Conservation (phyloP, 805 yeast species). For the Sugiyamaella floridensis region DNA sequence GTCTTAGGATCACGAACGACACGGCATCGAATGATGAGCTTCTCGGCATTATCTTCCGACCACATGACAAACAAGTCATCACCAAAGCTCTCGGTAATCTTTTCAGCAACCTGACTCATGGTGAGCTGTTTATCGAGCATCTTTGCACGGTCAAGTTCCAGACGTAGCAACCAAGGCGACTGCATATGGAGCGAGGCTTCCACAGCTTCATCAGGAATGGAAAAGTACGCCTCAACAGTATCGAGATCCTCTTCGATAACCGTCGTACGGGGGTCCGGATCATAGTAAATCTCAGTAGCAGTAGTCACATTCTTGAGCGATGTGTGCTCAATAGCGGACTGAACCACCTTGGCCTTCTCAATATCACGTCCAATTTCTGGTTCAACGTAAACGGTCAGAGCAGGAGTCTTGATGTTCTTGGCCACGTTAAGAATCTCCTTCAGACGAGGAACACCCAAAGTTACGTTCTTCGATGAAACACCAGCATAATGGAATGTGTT, state of each 20-base stretch:
- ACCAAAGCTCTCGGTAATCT: slow-evolving; percentile 85
- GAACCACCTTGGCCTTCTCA: slow-evolving; percentile 89
- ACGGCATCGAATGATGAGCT: slow-evolving; percentile 94
- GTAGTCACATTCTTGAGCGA: slow-evolving; percentile 90
- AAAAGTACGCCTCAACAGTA: slow-evolving; percentile 94
- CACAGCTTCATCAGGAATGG: slow-evolving; percentile 95
- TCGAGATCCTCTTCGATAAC: slow-evolving; percentile 94
- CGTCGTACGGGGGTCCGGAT: slow-evolving; percentile 97
- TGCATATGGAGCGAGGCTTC: slow-evolving; percentile 91
- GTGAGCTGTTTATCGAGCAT: slow-evolving; percentile 97
- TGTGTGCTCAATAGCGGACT: slow-evolving; percentile 96
- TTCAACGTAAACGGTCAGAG: slow-evolving; percentile 85
- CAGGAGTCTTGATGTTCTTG: slow-evolving; percentile 98
- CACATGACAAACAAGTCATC: slow-evolving; percentile 95
- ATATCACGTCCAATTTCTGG: slow-evolving; percentile 78
- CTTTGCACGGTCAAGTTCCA: slow-evolving; percentile 96
- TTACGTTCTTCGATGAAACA: slow-evolving; percentile 99
- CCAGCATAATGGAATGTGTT: slow-evolving; percentile 98
- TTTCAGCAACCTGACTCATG: slow-evolving; percentile 97
- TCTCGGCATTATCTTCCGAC: slow-evolving; percentile 98
- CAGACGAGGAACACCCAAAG: slow-evolving; percentile 98
- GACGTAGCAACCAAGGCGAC: slow-evolving; percentile 95
- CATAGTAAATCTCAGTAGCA: slow-evolving; percentile 95
- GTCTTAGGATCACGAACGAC: slow-evolving; percentile 94
- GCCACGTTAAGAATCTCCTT: slow-evolving; percentile 99